Base-by-base conservation (phyloP, 176 grass and related monocot genomes). In the Oropetium thomaeum region DNA sequence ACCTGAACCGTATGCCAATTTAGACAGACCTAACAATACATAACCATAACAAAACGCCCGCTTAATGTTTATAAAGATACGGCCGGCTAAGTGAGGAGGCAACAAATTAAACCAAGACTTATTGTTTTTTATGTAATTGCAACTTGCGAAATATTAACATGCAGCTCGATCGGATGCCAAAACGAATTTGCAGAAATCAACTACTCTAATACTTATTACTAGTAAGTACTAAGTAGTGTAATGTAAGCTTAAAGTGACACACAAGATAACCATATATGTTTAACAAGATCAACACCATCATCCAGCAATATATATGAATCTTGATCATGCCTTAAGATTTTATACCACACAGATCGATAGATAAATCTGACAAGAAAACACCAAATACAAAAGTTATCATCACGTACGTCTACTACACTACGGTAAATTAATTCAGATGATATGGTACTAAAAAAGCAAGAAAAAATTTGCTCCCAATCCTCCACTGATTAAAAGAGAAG, bases 41-140 rank as follows among this genome's bases (percentile, higher is more conserved):
- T 0, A 23, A 11, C 8, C 22, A n/a, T 6, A 7, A 58, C 12
- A 54, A 54, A 9, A 7, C 7, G 25, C 25, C 53, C 13, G 10
- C 25, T 28, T 8, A 5, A 1, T 13, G 34, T 14, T 7, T 5
- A 9, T 8, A 2, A 9, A 49, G n/a, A n/a, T n/a, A n/a, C n/a
- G n/a, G n/a, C n/a, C n/a, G n/a, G n/a, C n/a, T n/a, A 51, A 49
- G 45, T 61, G 28, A 11, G 19, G 42, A 54, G 10, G 39, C 30
- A 70, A 76, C 77, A 87, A 39, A n/a, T n/a, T n/a, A n/a, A n/a
- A 55, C 51, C 44, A 76, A 34, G 49, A 58, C n/a, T n/a, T 38
- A 12, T 31, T 71, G 33, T 15, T n/a, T 72, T 66, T 32, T 65
- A 5, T 31, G 40, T 49, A 12, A 14, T 54, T 51, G 17, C 51